A percentile compares a stretch with the other conserved stretches of the same genome.
These are phyloP conservation scores for Spirogloea muscicola DNA, from an alignment of 139 green algal genomes.

Conservation along the genomic window DNA sequence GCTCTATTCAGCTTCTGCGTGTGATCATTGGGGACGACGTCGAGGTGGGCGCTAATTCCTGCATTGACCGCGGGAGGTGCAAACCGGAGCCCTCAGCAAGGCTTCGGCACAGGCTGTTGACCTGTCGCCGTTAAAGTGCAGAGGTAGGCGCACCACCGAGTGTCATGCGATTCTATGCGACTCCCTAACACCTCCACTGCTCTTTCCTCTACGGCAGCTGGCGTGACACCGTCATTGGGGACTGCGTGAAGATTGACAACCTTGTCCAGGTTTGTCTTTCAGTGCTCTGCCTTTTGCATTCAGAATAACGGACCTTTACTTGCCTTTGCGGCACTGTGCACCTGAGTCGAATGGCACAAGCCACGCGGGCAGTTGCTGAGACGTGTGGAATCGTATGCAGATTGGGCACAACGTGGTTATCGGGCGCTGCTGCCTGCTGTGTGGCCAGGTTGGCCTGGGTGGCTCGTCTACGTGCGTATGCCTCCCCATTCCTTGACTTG, in stretches of 20 bases:
- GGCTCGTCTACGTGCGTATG: constrained; percentile 45
- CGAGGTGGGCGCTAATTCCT: constrained; percentile 54
- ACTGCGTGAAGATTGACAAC: constrained; percentile 54
- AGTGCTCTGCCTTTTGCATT: neutral
- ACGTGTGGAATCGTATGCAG: constrained; percentile 2
- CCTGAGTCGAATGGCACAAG: constrained; percentile 7
- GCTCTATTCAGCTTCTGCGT: constrained; percentile 22
- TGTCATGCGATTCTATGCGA: no score
- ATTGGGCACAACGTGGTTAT: constrained; percentile 56
- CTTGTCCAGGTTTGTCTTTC: constrained; percentile 45
- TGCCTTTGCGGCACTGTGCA: neutral
- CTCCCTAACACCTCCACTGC: no score
- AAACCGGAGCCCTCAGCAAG: neutral
- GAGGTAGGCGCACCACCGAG: no score
- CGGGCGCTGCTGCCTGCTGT: constrained; percentile 49
- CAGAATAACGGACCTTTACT: neutral
- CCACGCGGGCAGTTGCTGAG: neutral
- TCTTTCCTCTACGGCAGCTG: constrained; percentile 33
- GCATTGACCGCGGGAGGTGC: constrained; percentile 50
- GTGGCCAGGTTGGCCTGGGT: constrained; percentile 48
- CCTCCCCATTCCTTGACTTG: neutral
- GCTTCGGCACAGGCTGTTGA: neutral
- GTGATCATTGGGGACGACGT: constrained; percentile 46
- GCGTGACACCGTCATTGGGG: constrained; percentile 54
- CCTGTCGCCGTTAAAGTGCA: no score